Evolutionary conservation across 2,329 filamentous ascomycete genomes (phyloP).

Genomic region (Cladophialophora bantiana): DNA sequence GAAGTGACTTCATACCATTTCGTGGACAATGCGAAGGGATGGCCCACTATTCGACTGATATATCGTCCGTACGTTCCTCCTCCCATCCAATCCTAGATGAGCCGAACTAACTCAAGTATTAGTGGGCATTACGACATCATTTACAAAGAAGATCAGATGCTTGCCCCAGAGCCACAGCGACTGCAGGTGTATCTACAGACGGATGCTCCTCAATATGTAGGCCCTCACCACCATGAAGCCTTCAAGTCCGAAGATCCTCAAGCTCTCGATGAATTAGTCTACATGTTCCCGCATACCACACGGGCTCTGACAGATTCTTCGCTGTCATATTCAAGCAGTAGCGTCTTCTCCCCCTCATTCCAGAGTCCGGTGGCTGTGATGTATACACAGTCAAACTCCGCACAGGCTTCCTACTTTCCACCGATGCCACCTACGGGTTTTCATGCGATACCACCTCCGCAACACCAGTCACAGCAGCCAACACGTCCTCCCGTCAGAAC

Average conservation of each 20-base stretch:
- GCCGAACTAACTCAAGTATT: slow-evolving; percentile 18
- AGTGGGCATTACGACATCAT: slow-evolving; percentile 93
- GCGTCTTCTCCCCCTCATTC: neutral
- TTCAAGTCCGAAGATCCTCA: slow-evolving; percentile 20
- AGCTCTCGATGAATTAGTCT: slow-evolving; percentile 11
- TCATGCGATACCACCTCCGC: slow-evolving; percentile 2
- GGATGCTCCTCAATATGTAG: slow-evolving; percentile 30
- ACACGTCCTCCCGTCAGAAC: slow-evolving; percentile 19
- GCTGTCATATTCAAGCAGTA: slow-evolving; percentile 5
- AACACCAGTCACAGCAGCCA: slow-evolving; percentile 5
- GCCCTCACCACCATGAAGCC: slow-evolving; percentile 10
- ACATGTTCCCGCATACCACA: slow-evolving; percentile 10
- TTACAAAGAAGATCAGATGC: slow-evolving; percentile 65
- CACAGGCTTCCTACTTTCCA: slow-evolving; percentile 26
- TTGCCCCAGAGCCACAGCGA: slow-evolving; percentile 10
- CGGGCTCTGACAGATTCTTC: slow-evolving; percentile 1
- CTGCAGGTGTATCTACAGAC: slow-evolving; percentile 37
- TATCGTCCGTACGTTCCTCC: slow-evolving; percentile 66
- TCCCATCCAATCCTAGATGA: neutral
- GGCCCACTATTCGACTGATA: slow-evolving; percentile 70
- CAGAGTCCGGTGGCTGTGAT: slow-evolving; percentile 4
- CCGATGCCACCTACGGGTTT: slow-evolving; percentile 9
- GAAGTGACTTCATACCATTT: slow-evolving; percentile 67
- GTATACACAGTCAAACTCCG: slow-evolving; percentile 5
- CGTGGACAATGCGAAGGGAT: slow-evolving; percentile 50